Evolutionary conservation across 768 basidiomycete genomes (phyloP), one percentile per base, ranked within the genome.

Genomic region (Neoboletus magnificus): DNA sequence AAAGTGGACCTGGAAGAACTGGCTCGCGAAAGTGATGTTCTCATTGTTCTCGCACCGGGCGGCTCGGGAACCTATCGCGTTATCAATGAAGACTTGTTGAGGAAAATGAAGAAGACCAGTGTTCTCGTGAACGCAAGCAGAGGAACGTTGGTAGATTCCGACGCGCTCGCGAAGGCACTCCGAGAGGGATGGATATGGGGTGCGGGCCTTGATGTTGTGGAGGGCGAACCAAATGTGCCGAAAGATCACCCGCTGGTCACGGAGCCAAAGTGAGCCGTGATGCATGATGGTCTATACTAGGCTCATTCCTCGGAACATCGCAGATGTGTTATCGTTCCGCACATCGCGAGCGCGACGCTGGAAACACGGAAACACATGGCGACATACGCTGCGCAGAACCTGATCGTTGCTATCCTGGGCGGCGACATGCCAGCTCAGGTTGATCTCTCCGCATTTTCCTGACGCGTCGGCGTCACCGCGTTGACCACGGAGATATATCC

Each of bases 121-220:
- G 79, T 98, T 32, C 70, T 99, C 20, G 86, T 98, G 43, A 99
- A 99, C 67, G 82, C 87, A 2, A 83, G 84, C 13, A 77, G 96
- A 27, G 96, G 96, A 32, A 84, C 91, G 1, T 73, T 98, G 15
- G 91, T 99, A 8, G 93, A 99, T 69, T 91, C 91, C 1, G 84
- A 89, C 46, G 96, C 95, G 13, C 79, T 99, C 10, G 89, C 87
- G 2, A 82, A 79, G 57, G 96, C 95, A 2, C 73, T 98, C 41
- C 69, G 76, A 44, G 83, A 88, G 57, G 81, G 80, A 3, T 86
- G 87, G 83, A 89, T 99, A 23, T 95, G 88, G 80, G 94, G 85
- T 23, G 97, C 97, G 0, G 96, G 93, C 0, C 64, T 99, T 12
- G 96, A 99, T 69, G 96, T 98, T 35, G 85, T 98, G 8, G 91